Base-by-base conservation (phyloP, 164 flowering plant species). In the Nymphaea colorata region DNA sequence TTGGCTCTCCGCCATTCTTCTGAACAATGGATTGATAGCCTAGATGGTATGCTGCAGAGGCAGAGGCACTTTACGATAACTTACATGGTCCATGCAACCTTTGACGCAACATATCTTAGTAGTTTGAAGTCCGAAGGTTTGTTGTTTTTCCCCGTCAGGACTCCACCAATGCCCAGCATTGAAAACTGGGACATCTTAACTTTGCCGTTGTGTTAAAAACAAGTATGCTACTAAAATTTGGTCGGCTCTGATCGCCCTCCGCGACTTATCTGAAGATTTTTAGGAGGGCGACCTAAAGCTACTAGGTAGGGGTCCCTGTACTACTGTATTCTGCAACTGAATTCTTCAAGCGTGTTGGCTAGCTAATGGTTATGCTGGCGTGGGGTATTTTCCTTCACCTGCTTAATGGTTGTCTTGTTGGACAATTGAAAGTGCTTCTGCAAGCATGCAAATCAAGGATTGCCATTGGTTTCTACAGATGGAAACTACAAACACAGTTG, bases 381-480 rank as follows among this genome's bases (percentile, higher is more conserved):
- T 66, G 91, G 86, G 5, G 96, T 88, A 55, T 70, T 83, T 17
- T 96, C 96, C 55, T 82, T 75, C 45, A 74, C 82, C 78, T 94
- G 94, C 59, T 85, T 85, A 62, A 88, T 82, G 4, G 76, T 67
- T 0, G 92, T 83, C 44, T 69, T 45, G 80, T 93, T 25, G 0
- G 36, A 25, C 36, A 25, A 25, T 88, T 1, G 90, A 64, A 44
- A 89, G 85, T 25, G 78, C 88, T 70, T 74, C 76, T 25, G 86
- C 76, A 3, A 95, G 83, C 98, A 90, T 86, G 85, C 99, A 95
- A 18, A 92, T 45, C 68, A 95, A 65, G 12, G 99, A 95, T 63
- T 91, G 98, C 98, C 96, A 92, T 55, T 95, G 96, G 80, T 92
- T 91, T 78, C 99, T 84, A 42, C 91, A 93, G 0, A 91, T 82